These are phyloP conservation scores for Iberis pinnata DNA, from an alignment of 345 rosid genomes.

Conservation along the genomic window DNA sequence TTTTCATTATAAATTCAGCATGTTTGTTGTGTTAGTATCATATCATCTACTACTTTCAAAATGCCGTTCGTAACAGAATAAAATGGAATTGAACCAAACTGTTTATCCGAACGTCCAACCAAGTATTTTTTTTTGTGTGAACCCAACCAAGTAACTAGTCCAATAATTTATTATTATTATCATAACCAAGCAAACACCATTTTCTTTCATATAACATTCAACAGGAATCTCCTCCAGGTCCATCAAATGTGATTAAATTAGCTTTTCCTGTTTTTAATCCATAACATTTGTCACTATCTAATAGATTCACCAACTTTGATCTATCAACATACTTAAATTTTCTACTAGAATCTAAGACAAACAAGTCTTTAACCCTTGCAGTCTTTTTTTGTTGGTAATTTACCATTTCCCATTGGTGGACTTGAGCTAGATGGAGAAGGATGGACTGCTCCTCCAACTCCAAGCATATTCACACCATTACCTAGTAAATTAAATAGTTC, in stretches of 20 bases:
- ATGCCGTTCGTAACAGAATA: too few relatives aligned
- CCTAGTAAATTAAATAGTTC: conserved; percentile 16
- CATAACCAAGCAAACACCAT: too few relatives aligned
- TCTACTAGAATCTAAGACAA: too few relatives aligned
- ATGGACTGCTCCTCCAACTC: not conserved
- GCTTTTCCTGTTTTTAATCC: not conserved
- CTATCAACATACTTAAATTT: too few relatives aligned
- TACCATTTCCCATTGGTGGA: conserved; percentile 24
- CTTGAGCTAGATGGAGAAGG: conserved; percentile 17
- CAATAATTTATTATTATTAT: too few relatives aligned
- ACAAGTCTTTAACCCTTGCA: not conserved
- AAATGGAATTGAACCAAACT: too few relatives aligned
- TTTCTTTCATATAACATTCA: not conserved
- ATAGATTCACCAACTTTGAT: not conserved
- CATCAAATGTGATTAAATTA: conserved; percentile 5
- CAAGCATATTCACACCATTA: not conserved
- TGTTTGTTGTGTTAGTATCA: too few relatives aligned
- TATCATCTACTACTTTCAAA: too few relatives aligned
- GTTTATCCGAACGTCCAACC: too few relatives aligned
- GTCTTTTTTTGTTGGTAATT: not conserved
- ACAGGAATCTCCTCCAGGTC: conserved; percentile 11
- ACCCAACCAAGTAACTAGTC: too few relatives aligned
- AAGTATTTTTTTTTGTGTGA: too few relatives aligned
- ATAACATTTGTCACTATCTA: conserved; percentile 4
- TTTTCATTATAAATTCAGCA: too few relatives aligned